Percentiles rank a stretch among this genome's conserved stretches.
Conservation (phyloP, 768 basidiomycete genomes). For the Suillus americanus region DNA sequence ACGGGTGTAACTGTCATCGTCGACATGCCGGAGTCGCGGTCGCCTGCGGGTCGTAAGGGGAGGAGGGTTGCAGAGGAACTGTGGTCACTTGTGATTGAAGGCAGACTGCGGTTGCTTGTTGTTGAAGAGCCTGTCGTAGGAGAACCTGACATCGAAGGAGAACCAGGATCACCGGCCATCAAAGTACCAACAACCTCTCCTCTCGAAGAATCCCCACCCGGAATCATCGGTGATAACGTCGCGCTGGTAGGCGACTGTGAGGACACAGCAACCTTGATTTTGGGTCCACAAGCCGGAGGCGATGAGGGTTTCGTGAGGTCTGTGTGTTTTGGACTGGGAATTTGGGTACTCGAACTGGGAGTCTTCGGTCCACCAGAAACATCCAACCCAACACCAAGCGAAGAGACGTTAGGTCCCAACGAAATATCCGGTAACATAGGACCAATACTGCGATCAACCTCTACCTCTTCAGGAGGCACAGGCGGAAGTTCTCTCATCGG, state of each 20-base stretch:
- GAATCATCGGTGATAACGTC: background rate
- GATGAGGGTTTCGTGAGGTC: background rate
- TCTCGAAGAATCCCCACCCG: background rate
- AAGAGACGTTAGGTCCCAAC: slow-evolving; percentile 11
- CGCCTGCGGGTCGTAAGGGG: slow-evolving; percentile 16
- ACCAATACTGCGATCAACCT: background rate
- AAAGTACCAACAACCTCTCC: background rate
- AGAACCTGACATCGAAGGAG: slow-evolving; percentile 13
- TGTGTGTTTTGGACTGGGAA: background rate
- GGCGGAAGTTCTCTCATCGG: background rate
- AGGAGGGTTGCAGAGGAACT: slow-evolving; percentile 21
- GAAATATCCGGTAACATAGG: slow-evolving; percentile 16
- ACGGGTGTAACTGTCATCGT: slow-evolving; percentile 42
- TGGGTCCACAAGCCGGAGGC: background rate
- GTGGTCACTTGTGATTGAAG: background rate
- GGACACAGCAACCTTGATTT: background rate
- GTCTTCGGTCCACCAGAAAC: background rate
- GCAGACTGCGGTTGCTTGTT: background rate
- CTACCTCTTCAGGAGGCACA: background rate
- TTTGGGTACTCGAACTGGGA: background rate
- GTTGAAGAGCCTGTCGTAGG: background rate
- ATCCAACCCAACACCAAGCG: slow-evolving; percentile 6
- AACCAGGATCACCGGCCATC: background rate
- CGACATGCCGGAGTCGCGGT: slow-evolving; percentile 37
- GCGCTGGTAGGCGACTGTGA: background rate